Base-by-base conservation (phyloP, 2,329 filamentous ascomycete genomes). In the Lasiodiplodia hormozganensis region DNA sequence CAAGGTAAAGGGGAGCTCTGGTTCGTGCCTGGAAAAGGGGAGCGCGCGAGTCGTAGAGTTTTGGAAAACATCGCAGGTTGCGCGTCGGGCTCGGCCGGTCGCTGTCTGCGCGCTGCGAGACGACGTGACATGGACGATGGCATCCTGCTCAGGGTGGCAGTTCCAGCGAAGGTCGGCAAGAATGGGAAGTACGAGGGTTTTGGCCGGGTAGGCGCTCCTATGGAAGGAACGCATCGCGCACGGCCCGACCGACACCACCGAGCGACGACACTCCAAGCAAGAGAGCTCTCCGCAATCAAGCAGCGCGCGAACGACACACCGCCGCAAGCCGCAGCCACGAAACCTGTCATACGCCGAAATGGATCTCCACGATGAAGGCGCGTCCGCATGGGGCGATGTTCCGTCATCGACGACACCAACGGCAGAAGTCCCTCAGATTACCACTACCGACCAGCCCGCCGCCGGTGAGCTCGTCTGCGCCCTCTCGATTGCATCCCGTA, bases 361-460 rank as follows among this genome's bases (percentile, higher is more conserved):
- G 79, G 79, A 82, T 76, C 77, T 81, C 71, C 78, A 78, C 73
- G 78, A 81, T 68, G 79, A 80, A 74, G 79, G 76, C 68, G 77
- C 74, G 73, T 81, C 79, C 67, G 79, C 80, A 38, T 82, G 80
- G 80, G 80, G 79, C 73, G 80, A 85, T 73, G 83, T 84, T 70
- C 83, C 82, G 68, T 84, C 78, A 73, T 80, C 80, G 47, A 78
- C 76, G 31, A 34, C 31, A 34, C 74, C 78, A 78, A 71, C 31
- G 8, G 31, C 31, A 34, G 79, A 79, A 68, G 74, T 79, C 43
- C 73, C 80, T 70, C 79, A 80, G 73, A 77, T 78, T 34, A 34
- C 31, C 69, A 79, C 79, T 66, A 73, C 71, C 58, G 67, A 75
- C 69, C 72, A 71, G 69, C 68, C 71, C 58, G 52, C 71, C 43